These are phyloP conservation scores for Nannizzia gypsea DNA, from an alignment of 2,329 filamentous ascomycete species.

Conservation along the genomic window DNA sequence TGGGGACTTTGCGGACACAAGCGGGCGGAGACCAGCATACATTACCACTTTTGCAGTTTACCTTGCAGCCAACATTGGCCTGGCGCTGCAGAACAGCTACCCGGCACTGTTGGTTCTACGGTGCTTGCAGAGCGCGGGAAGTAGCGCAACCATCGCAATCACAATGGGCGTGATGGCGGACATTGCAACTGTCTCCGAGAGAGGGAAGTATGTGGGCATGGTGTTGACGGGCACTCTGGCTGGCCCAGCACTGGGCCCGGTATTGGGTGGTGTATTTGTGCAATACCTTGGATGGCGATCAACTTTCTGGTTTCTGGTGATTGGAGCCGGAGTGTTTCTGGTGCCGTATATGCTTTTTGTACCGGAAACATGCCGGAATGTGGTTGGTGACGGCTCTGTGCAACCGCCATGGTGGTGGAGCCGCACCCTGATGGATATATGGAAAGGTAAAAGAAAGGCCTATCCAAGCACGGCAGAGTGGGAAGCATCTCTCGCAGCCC, in stretches of 20 bases:
- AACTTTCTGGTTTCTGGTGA: constrained; percentile 58
- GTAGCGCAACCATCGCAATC: constrained; percentile 58
- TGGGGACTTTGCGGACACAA: constrained; percentile 50
- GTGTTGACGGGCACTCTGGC: constrained; percentile 48
- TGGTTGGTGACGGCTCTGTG: constrained; percentile 27
- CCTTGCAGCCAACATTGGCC: constrained; percentile 46
- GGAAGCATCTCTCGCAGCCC: neutral
- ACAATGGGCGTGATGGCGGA: constrained; percentile 62
- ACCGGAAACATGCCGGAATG: constrained; percentile 39
- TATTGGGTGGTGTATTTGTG: constrained; percentile 52
- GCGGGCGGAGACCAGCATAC: constrained; percentile 51
- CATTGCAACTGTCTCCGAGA: constrained; percentile 54
- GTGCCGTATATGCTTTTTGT: constrained; percentile 45
- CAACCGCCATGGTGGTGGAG: constrained; percentile 15
- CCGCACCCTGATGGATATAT: constrained; percentile 14
- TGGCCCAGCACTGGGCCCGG: constrained; percentile 42
- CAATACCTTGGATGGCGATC: constrained; percentile 56
- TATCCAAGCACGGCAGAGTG: constrained; percentile 4
- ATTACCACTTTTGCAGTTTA: constrained; percentile 48
- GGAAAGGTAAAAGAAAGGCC: constrained; percentile 9
- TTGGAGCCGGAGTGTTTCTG: constrained; percentile 39
- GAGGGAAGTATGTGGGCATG: constrained; percentile 61
- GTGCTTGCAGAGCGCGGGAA: constrained; percentile 52
- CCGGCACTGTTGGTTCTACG: constrained; percentile 49
- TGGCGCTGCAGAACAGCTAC: constrained; percentile 48